Percentiles rank a stretch among this genome's conserved stretches.
These are phyloP conservation scores for Spergularia azorica DNA, from an alignment of 179 eudicot species.

Conservation along the genomic window DNA sequence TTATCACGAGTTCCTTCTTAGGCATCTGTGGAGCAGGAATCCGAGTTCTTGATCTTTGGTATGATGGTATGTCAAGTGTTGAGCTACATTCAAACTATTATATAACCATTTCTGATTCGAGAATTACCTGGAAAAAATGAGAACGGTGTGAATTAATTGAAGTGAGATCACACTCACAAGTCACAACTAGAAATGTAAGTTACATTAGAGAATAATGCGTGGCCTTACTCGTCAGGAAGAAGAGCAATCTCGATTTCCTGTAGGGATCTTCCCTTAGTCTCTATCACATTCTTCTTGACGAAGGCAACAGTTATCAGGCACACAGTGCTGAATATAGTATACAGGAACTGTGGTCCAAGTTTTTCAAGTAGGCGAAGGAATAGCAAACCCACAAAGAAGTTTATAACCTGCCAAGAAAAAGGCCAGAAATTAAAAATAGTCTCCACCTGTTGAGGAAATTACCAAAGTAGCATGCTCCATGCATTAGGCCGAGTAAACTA, in stretches of 20 bases:
- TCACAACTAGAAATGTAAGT: not conserved
- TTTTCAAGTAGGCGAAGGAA: conserved; percentile 79
- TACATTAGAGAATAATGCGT: not conserved
- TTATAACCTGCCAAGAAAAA: conserved; percentile 51
- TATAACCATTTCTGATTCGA: not conserved
- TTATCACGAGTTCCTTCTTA: not conserved
- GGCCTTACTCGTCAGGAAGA: conserved; percentile 50
- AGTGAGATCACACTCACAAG: not conserved
- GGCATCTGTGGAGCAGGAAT: not conserved
- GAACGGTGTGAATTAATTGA: not conserved
- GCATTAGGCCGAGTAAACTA: not conserved
- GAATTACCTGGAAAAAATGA: conserved; percentile 3
- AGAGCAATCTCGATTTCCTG: conserved; percentile 96
- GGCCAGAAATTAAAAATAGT: not conserved
- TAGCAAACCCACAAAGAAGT: conserved; percentile 82
- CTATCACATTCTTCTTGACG: conserved; percentile 75
- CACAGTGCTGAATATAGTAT: conserved; percentile 67
- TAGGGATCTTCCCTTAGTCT: conserved; percentile 88
- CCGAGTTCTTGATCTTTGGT: not conserved
- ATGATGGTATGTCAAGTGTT: not conserved
- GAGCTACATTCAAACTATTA: not conserved
- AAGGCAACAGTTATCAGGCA: conserved; percentile 78
- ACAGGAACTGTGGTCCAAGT: conserved; percentile 68
- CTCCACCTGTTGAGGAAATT: not conserved
- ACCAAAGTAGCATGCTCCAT: too few species aligned